A percentile compares a stretch with the other conserved stretches of the same genome.
Conservation (phyloP, 768 basidiomycete species). For the Suillus placidus region DNA sequence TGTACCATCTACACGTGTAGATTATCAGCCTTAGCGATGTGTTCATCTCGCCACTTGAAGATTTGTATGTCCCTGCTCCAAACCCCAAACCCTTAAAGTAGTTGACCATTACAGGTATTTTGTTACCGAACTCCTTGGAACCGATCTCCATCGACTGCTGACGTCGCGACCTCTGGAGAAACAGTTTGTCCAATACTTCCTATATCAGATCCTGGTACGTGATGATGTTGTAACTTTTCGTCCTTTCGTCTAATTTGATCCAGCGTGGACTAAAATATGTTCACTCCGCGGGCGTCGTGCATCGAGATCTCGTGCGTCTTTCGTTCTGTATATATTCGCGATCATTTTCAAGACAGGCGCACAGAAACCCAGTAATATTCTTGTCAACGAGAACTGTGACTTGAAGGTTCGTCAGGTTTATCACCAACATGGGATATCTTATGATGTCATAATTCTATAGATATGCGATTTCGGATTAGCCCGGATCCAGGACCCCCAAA, state of each 20-base stretch:
- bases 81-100: slow-evolving; percentile 4
- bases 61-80: slow-evolving; percentile 64
- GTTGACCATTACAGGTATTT: slow-evolving; percentile 72
- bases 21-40: slow-evolving; percentile 99
- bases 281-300: slow-evolving; percentile 98
- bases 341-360: slow-evolving; percentile 1
- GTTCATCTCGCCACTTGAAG: slow-evolving; percentile 99
- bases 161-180: slow-evolving; percentile 98
- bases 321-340: background rate
- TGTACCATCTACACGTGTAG: slow-evolving; percentile 41
- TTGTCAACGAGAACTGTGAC: slow-evolving; percentile 99
- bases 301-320: slow-evolving; percentile 83
- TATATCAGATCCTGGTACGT: slow-evolving; percentile 95
- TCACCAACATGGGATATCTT: slow-evolving; percentile 2
- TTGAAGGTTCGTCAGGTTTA: slow-evolving; percentile 66
- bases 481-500: slow-evolving; percentile 98
- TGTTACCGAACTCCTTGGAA: slow-evolving; percentile 97
- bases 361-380: slow-evolving; percentile 98
- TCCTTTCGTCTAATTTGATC: slow-evolving; percentile 13
- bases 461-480: slow-evolving; percentile 99
- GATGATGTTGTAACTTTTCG: slow-evolving; percentile 4
- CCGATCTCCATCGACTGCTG: slow-evolving; percentile 95
- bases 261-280: slow-evolving; percentile 99
- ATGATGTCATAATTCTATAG: slow-evolving; percentile 41
- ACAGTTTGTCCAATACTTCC: slow-evolving; percentile 99